Evolutionary conservation across 2,329 filamentous ascomycete genomes (phyloP).

Genomic region (Beauveria bassiana): DNA sequence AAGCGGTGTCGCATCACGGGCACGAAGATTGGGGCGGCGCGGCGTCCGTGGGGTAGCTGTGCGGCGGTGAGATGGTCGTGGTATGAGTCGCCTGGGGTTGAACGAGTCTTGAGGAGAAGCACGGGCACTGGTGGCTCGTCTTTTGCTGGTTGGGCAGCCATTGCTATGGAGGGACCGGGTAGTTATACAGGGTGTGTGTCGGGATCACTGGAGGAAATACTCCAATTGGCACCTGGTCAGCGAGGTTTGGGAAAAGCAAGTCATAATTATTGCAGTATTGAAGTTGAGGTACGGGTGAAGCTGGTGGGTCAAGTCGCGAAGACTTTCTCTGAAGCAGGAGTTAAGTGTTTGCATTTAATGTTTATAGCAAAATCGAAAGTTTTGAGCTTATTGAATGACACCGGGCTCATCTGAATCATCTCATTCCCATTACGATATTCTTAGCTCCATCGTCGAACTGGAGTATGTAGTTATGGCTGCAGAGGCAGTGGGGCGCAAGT

Average conservation of each 20-base stretch:
- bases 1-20: constrained; percentile 70
- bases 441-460: neutral
- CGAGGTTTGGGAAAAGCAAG: neutral
- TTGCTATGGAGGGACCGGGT: neutral
- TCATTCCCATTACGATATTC: too few species aligned
- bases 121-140: constrained; percentile 27
- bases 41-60: constrained; percentile 25
- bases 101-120: constrained; percentile 71
- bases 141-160: neutral
- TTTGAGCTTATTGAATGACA: too few species aligned
- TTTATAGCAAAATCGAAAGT: too few species aligned
- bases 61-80: constrained; percentile 53
- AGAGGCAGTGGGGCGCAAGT: neutral
- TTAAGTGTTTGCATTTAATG: neutral
- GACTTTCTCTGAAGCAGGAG: neutral
- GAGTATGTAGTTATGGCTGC: neutral
- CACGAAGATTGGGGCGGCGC: constrained; percentile 61
- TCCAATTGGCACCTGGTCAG: too few species aligned
- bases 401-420: neutral
- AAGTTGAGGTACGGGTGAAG: neutral
- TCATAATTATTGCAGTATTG: neutral
- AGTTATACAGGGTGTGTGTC: too few species aligned
- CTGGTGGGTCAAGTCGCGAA: neutral
- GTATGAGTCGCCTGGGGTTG: constrained; percentile 63
- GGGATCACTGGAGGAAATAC: too few species aligned